Conservation (phyloP, 345 rosid species). For the Citrus australasica region DNA sequence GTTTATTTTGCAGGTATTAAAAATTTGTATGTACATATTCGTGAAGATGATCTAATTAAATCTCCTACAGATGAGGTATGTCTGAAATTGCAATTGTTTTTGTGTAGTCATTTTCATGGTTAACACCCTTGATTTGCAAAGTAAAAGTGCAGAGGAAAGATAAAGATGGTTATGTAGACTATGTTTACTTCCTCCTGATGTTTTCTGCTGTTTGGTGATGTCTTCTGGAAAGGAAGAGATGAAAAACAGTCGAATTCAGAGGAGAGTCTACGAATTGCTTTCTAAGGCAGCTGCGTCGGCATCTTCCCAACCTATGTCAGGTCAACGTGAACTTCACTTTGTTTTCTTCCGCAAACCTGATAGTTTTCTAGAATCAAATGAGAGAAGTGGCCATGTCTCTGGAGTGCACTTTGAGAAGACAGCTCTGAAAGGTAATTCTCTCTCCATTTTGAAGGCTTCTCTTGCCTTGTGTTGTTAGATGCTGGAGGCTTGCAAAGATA, state of each 20-base stretch:
- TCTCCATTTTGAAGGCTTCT: neutral
- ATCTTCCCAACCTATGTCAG: slow-evolving; percentile 39
- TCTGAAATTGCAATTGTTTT: neutral
- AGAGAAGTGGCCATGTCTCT: slow-evolving; percentile 57
- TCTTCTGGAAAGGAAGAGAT: slow-evolving; percentile 65
- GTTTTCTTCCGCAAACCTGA: slow-evolving; percentile 81
- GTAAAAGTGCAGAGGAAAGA: neutral
- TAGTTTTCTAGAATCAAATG: slow-evolving; percentile 58
- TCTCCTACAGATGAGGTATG: slow-evolving; percentile 75
- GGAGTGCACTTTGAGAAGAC: slow-evolving; percentile 80
- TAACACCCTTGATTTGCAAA: neutral
- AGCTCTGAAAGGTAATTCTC: slow-evolving; percentile 53
- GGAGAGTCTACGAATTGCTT: slow-evolving; percentile 70
- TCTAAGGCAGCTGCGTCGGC: slow-evolving; percentile 53
- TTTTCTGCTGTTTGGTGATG: slow-evolving; percentile 8
- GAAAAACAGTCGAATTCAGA: slow-evolving; percentile 57
- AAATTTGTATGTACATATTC: slow-evolving; percentile 46
- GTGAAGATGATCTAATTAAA: slow-evolving; percentile 52
- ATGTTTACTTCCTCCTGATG: slow-evolving; percentile 2
- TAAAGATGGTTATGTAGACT: neutral
- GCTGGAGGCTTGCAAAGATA: neutral
- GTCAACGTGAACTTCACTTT: slow-evolving; percentile 77
- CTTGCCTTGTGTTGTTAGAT: neutral
- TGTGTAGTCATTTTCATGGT: neutral
- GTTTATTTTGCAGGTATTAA: slow-evolving; percentile 54